These are phyloP conservation scores for Thraustotheca clavata DNA, from an alignment of 352 stramenopile species.

Conservation along the genomic window DNA sequence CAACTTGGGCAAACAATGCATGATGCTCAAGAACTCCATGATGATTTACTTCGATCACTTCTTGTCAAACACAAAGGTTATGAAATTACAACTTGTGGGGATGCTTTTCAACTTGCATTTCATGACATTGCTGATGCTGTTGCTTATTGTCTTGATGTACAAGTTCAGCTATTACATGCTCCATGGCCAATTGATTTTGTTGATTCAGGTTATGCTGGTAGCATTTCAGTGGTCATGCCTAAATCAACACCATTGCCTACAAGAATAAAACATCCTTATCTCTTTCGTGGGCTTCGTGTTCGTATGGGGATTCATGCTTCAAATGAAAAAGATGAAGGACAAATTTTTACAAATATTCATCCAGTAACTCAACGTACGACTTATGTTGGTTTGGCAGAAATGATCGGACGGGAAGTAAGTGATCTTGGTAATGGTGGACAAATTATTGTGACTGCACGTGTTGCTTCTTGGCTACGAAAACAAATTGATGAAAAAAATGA, in stretches of 20 bases:
- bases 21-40: slow-evolving; percentile 29
- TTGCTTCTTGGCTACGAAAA: slow-evolving; percentile 37
- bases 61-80: slow-evolving; percentile 50
- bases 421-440: slow-evolving; percentile 57
- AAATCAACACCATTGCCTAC: slow-evolving; percentile 19
- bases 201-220: slow-evolving; percentile 32
- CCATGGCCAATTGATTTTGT: slow-evolving; percentile 52
- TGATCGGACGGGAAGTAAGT: slow-evolving; percentile 51
- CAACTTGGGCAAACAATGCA: slow-evolving; percentile 35
- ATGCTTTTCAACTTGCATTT: slow-evolving; percentile 65
- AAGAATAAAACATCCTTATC: no score
- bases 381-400: slow-evolving; percentile 57
- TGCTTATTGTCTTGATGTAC: slow-evolving; percentile 49
- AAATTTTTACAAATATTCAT: no score
- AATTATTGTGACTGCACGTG: slow-evolving; percentile 55
- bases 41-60: slow-evolving; percentile 45
- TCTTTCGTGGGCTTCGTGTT: slow-evolving; percentile 60
- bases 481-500: background rate
- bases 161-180: slow-evolving; percentile 41
- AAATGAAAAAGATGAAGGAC: no score
- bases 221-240: slow-evolving; percentile 22
- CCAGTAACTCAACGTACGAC: slow-evolving; percentile 54
- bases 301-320: slow-evolving; percentile 75
- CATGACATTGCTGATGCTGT: slow-evolving; percentile 54
- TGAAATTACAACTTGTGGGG: slow-evolving; percentile 61